phyloP scores from a whole-genome alignment of 768 basidiomycete genomes.

The Leccinum pellstonianum region DNA sequence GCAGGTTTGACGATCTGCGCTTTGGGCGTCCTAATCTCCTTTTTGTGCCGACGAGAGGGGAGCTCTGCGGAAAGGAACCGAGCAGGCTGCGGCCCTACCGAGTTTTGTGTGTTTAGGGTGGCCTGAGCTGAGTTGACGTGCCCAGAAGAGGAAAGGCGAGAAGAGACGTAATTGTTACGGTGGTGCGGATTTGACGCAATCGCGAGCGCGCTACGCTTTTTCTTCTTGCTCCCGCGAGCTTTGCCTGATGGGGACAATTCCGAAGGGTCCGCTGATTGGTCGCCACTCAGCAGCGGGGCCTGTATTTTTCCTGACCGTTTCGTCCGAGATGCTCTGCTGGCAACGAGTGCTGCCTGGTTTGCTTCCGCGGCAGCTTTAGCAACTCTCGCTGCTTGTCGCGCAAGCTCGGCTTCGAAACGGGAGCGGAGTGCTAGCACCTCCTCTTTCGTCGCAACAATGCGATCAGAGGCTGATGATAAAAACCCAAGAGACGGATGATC shows the following conservation, averaged over 20 bases:
- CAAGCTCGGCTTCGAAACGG: constrained; percentile 73
- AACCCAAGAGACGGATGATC: constrained; percentile 22
- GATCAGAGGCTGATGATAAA: constrained; percentile 60
- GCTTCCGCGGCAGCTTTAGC: constrained; percentile 48
- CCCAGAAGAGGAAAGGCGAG: constrained; percentile 61
- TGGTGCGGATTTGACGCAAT: constrained; percentile 97
- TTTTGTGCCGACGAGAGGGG: constrained; percentile 43
- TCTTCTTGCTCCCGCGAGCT: constrained; percentile 65
- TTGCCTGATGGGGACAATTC: constrained; percentile 37
- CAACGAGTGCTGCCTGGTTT: constrained; percentile 47
- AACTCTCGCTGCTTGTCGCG: constrained; percentile 61
- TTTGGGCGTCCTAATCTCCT: constrained; percentile 27
- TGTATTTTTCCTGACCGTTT: constrained; percentile 42
- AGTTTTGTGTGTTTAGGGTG: constrained; percentile 44
- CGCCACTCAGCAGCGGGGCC: constrained; percentile 31
- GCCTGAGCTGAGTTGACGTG: constrained; percentile 39
- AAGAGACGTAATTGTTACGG: constrained; percentile 90
- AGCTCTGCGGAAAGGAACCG: constrained; percentile 70
- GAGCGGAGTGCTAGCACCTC: constrained; percentile 65
- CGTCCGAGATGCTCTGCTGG: constrained; percentile 35
- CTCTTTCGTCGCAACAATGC: constrained; percentile 63
- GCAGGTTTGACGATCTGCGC: constrained; percentile 50
- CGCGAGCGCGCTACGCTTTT: constrained; percentile 87
- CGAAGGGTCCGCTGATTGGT: constrained; percentile 38
- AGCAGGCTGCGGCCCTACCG: constrained; percentile 59